These are phyloP conservation scores for Stagonosporopsis vannaccii DNA, from an alignment of 2,329 filamentous ascomycete genomes.

Conservation along the genomic window DNA sequence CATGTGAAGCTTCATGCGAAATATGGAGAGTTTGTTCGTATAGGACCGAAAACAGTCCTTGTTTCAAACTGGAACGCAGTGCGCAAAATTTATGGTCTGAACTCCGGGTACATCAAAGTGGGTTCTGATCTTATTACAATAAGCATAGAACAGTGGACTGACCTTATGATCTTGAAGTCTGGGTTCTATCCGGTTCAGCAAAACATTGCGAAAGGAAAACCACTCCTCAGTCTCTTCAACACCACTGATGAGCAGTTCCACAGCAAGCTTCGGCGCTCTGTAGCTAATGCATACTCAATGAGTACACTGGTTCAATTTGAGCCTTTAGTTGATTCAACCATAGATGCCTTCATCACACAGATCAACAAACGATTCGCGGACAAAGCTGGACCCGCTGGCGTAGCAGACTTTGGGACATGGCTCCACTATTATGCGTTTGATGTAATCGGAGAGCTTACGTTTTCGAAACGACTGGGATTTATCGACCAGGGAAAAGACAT, in stretches of 20 bases:
- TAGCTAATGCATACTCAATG: constrained; percentile 51
- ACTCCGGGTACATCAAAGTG: neutral
- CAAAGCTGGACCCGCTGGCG: neutral
- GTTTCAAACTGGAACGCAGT: constrained; percentile 71
- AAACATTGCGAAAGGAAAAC: constrained; percentile 26
- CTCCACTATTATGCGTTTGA: constrained; percentile 48
- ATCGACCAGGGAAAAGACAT: neutral
- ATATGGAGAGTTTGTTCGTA: constrained; percentile 75
- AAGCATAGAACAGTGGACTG: neutral
- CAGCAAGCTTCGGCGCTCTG: constrained; percentile 30
- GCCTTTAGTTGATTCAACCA: constrained; percentile 25
- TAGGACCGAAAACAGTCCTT: constrained; percentile 80
- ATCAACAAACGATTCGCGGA: constrained; percentile 5
- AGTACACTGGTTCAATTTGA: constrained; percentile 42
- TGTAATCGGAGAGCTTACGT: constrained; percentile 20
- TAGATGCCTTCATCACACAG: constrained; percentile 19
- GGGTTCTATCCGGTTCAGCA: constrained; percentile 36
- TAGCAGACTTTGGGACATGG: constrained; percentile 26
- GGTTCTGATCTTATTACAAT: neutral
- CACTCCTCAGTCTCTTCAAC: constrained; percentile 39
- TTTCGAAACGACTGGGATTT: neutral
- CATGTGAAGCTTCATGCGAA: constrained; percentile 67
- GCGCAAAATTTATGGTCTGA: neutral
- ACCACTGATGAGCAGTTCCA: constrained; percentile 52
- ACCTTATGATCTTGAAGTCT: constrained; percentile 5